Conservation (phyloP, 179 eudicot genomes). For the Patellifolia procumbens region DNA sequence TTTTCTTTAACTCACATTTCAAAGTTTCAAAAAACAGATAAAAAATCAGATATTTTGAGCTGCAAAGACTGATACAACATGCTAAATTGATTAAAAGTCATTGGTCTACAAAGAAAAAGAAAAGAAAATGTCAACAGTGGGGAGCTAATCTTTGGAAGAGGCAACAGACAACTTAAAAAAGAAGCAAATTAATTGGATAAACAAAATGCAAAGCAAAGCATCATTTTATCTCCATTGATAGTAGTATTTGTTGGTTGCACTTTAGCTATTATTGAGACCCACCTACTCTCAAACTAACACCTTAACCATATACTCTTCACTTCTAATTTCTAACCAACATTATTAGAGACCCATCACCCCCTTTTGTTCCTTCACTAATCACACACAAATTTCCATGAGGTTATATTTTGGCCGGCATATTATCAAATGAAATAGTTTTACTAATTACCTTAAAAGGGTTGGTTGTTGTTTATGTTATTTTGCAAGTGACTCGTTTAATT, state of each 20-base stretch:
- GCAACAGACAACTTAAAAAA: slow-evolving; percentile 15
- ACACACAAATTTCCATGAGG: too few relatives aligned
- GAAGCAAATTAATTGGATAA: background rate
- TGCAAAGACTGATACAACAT: background rate
- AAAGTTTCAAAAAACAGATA: too few relatives aligned
- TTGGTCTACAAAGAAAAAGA: too few relatives aligned
- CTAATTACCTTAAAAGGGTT: too few relatives aligned
- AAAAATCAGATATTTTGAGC: too few relatives aligned
- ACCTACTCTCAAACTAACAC: slow-evolving; percentile 12
- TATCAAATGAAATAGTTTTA: too few relatives aligned
- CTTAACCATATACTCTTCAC: background rate
- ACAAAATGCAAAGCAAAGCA: slow-evolving; percentile 17
- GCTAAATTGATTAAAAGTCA: background rate
- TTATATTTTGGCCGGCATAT: too few relatives aligned
- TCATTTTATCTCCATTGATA: slow-evolving; percentile 4
- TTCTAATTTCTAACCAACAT: slow-evolving; percentile 1
- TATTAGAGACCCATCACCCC: background rate
- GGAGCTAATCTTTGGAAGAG: background rate
- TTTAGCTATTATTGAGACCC: slow-evolving; percentile 14
- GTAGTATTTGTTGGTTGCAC: slow-evolving; percentile 21
- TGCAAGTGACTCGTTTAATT: too few relatives aligned
- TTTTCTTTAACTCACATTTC: too few relatives aligned
- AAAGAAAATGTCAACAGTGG: background rate
- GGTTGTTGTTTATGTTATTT: too few relatives aligned
- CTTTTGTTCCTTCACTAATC: background rate